Evolutionary conservation across 2,329 filamentous ascomycete species (phyloP).

Genomic region (Cytospora piceae): DNA sequence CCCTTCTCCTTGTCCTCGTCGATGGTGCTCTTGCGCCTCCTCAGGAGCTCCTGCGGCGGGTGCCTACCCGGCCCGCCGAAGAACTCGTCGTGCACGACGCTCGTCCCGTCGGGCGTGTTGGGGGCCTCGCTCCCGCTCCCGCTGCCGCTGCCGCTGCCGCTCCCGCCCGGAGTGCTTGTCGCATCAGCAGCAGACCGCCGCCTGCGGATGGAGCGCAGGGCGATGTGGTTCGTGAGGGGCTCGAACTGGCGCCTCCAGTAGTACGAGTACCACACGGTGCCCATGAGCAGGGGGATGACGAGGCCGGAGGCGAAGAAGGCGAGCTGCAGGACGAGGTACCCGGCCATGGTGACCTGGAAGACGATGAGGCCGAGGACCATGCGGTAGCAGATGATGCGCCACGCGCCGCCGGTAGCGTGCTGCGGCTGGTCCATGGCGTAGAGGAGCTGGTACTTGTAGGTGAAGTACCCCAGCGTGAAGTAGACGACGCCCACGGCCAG

Average conservation of each 20-base stretch:
- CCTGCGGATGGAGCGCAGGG: slow-evolving; percentile 79
- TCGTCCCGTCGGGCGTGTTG: neutral
- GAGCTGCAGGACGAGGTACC: slow-evolving; percentile 74
- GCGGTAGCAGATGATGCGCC: slow-evolving; percentile 95
- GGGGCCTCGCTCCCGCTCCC: slow-evolving; percentile 35
- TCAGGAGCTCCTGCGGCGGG: slow-evolving; percentile 44
- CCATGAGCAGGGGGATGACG: slow-evolving; percentile 74
- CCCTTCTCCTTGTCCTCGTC: slow-evolving; percentile 75
- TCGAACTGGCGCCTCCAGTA: slow-evolving; percentile 81
- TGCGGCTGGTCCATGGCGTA: slow-evolving; percentile 99
- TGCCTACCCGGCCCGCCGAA: slow-evolving; percentile 40
- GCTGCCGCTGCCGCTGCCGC: slow-evolving; percentile 47
- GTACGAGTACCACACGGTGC: slow-evolving; percentile 87
- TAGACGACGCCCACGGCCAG: slow-evolving; percentile 82
- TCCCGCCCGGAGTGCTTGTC: slow-evolving; percentile 46
- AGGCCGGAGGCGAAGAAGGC: slow-evolving; percentile 75
- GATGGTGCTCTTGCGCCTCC: slow-evolving; percentile 64
- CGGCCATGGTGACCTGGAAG: slow-evolving; percentile 90
- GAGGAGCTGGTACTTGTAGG: slow-evolving; percentile 95
- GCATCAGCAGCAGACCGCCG: slow-evolving; percentile 41
- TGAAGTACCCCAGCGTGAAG: slow-evolving; percentile 81
- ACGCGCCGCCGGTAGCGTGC: slow-evolving; percentile 89
- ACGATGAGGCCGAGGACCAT: slow-evolving; percentile 83
- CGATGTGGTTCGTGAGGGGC: slow-evolving; percentile 90
- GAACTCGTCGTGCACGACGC: slow-evolving; percentile 42